Conservation (phyloP, 768 basidiomycete genomes). For the Phylloporus sp. region DNA sequence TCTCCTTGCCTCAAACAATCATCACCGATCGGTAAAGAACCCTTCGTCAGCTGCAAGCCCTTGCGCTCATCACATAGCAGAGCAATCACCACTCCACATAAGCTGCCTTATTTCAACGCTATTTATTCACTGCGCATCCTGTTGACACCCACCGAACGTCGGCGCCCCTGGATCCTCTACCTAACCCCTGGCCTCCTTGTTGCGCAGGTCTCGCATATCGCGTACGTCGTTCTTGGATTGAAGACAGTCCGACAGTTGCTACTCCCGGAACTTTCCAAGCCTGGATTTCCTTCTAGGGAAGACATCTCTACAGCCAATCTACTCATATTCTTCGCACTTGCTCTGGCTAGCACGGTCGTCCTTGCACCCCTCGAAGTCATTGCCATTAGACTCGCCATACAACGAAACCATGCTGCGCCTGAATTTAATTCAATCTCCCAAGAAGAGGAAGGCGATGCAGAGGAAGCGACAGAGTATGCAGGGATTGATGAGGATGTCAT, state of each 20-base stretch:
- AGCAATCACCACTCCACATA: constrained; percentile 79
- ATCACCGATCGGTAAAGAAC: constrained; percentile 65
- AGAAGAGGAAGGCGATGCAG: constrained; percentile 62
- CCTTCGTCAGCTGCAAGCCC: not conserved
- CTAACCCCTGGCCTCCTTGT: constrained; percentile 64
- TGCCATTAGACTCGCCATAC: constrained; percentile 70
- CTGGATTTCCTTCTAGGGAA: constrained; percentile 29
- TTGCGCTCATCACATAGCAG: constrained; percentile 34
- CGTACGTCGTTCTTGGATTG: constrained; percentile 41
- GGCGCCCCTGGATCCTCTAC: constrained; percentile 75
- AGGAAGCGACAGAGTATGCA: constrained; percentile 57
- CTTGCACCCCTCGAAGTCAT: constrained; percentile 80
- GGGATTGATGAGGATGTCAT: constrained; percentile 80
- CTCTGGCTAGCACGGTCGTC: constrained; percentile 50
- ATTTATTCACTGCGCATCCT: constrained; percentile 60
- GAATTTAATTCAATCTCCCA: constrained; percentile 73
- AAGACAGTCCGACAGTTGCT: constrained; percentile 48
- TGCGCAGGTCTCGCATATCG: constrained; percentile 40
- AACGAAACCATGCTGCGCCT: constrained; percentile 74
- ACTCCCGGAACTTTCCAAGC: constrained; percentile 45
- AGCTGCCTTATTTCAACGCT: constrained; percentile 57
- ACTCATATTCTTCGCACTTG: constrained; percentile 52
- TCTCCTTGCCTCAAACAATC: constrained; percentile 65
- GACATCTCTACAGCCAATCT: constrained; percentile 49
- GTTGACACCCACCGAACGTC: constrained; percentile 76